These are phyloP conservation scores for Trichoderma koningii DNA, from an alignment of 2,329 filamentous ascomycete genomes.

Conservation along the genomic window DNA sequence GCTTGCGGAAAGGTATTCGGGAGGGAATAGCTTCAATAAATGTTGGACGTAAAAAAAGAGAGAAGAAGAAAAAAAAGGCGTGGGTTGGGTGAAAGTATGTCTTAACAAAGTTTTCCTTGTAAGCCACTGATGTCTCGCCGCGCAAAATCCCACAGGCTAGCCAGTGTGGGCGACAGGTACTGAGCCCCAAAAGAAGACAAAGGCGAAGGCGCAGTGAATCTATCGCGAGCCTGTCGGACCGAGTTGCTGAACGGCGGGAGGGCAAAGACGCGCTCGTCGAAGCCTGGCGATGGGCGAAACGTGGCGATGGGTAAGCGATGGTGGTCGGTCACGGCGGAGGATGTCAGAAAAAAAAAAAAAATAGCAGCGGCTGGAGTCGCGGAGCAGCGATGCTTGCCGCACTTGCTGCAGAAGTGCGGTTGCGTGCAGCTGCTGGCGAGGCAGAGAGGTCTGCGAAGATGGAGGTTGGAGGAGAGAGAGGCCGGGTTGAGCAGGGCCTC, in stretches of 20 bases:
- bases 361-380: constrained; percentile 15
- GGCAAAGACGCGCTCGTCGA: constrained; percentile 24
- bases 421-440: neutral
- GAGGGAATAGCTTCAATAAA: too few species aligned
- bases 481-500: constrained; percentile 13
- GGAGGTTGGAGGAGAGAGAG: constrained; percentile 4
- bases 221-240: constrained; percentile 24
- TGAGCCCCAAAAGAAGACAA: constrained; percentile 25
- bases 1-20: too few species aligned
- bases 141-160: constrained; percentile 39
- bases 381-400: constrained; percentile 21
- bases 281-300: neutral
- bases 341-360: constrained; percentile 9
- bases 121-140: constrained; percentile 42
- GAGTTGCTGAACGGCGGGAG: neutral
- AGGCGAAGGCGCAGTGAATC: neutral
- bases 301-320: constrained; percentile 22
- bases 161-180: constrained; percentile 40
- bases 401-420: neutral
- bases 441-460: constrained; percentile 14
- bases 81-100: constrained; percentile 27
- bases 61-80: constrained; percentile 23
- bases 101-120: constrained; percentile 29
- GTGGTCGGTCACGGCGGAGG: constrained; percentile 16
- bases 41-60: neutral